Evolutionary conservation across 2,329 filamentous ascomycete genomes (phyloP).

Genomic region (Biscogniauxia mediterranea): DNA sequence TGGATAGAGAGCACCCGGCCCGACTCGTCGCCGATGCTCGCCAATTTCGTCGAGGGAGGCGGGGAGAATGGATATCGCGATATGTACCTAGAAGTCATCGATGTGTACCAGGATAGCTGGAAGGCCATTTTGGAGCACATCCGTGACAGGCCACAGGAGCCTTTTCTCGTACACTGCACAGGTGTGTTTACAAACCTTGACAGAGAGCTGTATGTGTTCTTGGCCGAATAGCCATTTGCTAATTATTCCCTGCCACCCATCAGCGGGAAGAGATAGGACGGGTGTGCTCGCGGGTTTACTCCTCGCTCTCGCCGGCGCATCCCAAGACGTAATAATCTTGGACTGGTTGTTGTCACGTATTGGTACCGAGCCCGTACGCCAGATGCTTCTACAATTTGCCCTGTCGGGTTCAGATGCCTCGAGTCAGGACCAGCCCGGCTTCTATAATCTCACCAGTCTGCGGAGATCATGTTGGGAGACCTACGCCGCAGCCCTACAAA

Average conservation of each 20-base stretch:
- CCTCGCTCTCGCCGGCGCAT: slow-evolving; percentile 48
- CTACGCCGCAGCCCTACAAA: slow-evolving; percentile 43
- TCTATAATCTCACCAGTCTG: slow-evolving; percentile 47
- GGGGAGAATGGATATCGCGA: slow-evolving; percentile 44
- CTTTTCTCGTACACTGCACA: slow-evolving; percentile 54
- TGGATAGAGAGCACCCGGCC: slow-evolving; percentile 39
- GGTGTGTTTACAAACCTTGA: slow-evolving; percentile 35
- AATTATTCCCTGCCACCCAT: not conserved
- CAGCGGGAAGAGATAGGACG: slow-evolving; percentile 55
- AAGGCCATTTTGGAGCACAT: slow-evolving; percentile 47
- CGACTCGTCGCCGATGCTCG: slow-evolving; percentile 38
- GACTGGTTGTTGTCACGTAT: slow-evolving; percentile 57
- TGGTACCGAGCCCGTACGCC: slow-evolving; percentile 50
- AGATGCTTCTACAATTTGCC: slow-evolving; percentile 44
- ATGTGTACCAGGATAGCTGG: slow-evolving; percentile 42
- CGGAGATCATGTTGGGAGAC: slow-evolving; percentile 44
- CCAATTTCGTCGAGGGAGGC: slow-evolving; percentile 42
- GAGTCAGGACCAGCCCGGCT: slow-evolving; percentile 43
- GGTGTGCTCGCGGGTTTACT: slow-evolving; percentile 51
- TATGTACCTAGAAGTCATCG: slow-evolving; percentile 48
- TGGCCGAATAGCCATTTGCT: not conserved
- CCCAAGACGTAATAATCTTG: slow-evolving; percentile 39
- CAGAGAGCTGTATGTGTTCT: no score
- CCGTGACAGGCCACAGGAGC: slow-evolving; percentile 43
- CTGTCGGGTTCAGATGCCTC: slow-evolving; percentile 36